Percentiles rank a stretch among this genome's conserved stretches.
Evolutionary conservation across 2,329 filamentous ascomycete genomes (phyloP).

Genomic region (Epichloe sp.): DNA sequence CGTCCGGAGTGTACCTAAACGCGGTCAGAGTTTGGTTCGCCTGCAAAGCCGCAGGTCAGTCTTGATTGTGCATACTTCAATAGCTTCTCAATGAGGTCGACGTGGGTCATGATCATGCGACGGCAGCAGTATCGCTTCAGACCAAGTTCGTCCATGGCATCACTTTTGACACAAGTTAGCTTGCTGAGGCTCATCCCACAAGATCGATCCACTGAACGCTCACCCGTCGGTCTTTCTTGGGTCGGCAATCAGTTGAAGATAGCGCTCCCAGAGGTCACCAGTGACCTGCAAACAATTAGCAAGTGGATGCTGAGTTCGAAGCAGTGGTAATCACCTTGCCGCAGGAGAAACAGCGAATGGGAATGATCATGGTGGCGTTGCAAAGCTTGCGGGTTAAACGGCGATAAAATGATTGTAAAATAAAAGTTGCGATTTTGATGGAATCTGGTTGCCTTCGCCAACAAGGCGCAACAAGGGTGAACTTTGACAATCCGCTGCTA

Average conservation of each 20-base stretch:
- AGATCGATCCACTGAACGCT: not conserved
- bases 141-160: conserved; percentile 90
- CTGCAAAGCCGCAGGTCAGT: not conserved
- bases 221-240: conserved; percentile 58
- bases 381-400: not conserved
- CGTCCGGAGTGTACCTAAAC: conserved; percentile 46
- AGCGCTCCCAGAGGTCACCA: conserved; percentile 94
- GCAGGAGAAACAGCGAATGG: conserved; percentile 96
- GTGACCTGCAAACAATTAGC: conserved; percentile 55
- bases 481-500: conserved; percentile 12
- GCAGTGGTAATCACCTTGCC: conserved; percentile 59
- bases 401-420: not conserved
- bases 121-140: conserved; percentile 96
- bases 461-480: not conserved
- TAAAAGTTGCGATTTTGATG: conserved; percentile 1
- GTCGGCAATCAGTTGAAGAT: conserved; percentile 76
- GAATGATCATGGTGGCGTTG: conserved; percentile 69
- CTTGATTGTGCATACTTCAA: conserved; percentile 53
- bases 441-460: not conserved
- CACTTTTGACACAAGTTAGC: conserved; percentile 36
- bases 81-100: conserved; percentile 96
- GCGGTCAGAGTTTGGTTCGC: not conserved
- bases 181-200: not conserved
- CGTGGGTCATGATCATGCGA: conserved; percentile 98
- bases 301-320: conserved; percentile 10